Conservation (phyloP, 2,329 filamentous ascomycete species). For the Monilinia aucupariae region DNA sequence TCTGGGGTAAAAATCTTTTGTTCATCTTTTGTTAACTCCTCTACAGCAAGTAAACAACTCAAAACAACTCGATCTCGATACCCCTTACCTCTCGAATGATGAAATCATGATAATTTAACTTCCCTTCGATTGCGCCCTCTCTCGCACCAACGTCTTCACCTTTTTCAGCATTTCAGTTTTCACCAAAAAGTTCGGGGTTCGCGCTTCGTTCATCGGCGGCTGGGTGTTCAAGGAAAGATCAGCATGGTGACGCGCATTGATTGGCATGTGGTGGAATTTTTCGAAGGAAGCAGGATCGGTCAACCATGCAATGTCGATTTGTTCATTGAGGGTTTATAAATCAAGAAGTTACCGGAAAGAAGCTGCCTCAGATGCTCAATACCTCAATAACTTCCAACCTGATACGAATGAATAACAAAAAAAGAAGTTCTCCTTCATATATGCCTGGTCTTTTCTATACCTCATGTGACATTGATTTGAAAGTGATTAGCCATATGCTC, state of each 20-base stretch:
- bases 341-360: constrained; percentile 29
- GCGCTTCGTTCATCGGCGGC: constrained; percentile 31
- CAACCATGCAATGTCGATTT: constrained; percentile 33
- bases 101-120: constrained; percentile 37
- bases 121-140: constrained; percentile 33
- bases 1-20: background rate
- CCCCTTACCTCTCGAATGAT: constrained; percentile 33
- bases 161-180: constrained; percentile 35
- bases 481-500: background rate
- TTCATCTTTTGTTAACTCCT: constrained; percentile 20
- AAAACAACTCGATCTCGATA: constrained; percentile 40
- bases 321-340: constrained; percentile 34
- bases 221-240: constrained; percentile 35
- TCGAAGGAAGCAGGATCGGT: constrained; percentile 34
- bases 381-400: constrained; percentile 30
- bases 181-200: constrained; percentile 30
- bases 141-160: constrained; percentile 35
- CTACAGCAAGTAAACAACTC: constrained; percentile 42
- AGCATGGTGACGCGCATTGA: constrained; percentile 35
- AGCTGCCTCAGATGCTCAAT: constrained; percentile 35
- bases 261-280: constrained; percentile 35
- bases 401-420: constrained; percentile 26
- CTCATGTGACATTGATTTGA: background rate
- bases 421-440: constrained; percentile 32
- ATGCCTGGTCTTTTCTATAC: background rate